Evolutionary conservation across 176 grass and related monocot genomes (phyloP).

Genomic region (Phoenix dactylifera): DNA sequence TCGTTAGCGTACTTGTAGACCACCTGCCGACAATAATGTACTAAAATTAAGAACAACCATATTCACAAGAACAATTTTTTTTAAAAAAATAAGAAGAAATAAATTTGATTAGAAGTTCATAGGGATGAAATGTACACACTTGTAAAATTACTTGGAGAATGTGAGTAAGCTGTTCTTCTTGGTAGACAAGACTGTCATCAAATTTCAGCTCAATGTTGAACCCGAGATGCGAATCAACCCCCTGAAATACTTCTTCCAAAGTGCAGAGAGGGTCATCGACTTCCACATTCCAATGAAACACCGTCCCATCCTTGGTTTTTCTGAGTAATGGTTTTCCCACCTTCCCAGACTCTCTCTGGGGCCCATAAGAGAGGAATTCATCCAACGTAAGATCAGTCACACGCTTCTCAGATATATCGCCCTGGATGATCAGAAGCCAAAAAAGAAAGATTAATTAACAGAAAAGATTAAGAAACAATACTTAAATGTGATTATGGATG

Average conservation of each 20-base stretch:
- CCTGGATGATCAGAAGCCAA: slow-evolving; percentile 26
- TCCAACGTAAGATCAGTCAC: slow-evolving; percentile 54
- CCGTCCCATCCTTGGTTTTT: slow-evolving; percentile 58
- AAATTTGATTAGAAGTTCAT: no score
- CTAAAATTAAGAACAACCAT: background rate
- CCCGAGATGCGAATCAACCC: slow-evolving; percentile 48
- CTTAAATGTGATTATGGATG: background rate
- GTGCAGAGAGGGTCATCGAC: slow-evolving; percentile 60
- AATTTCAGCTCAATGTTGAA: slow-evolving; percentile 95
- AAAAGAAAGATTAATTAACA: background rate
- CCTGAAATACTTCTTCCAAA: slow-evolving; percentile 66
- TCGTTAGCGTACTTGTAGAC: slow-evolving; percentile 46
- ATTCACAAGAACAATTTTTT: no score
- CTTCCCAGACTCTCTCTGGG: slow-evolving; percentile 49
- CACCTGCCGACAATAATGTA: slow-evolving; percentile 31
- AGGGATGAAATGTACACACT: slow-evolving; percentile 14
- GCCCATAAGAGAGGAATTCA: slow-evolving; percentile 76
- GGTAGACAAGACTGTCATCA: slow-evolving; percentile 54
- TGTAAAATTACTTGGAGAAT: slow-evolving; percentile 41
- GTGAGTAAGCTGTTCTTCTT: slow-evolving; percentile 48
- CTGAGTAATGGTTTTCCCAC: slow-evolving; percentile 56
- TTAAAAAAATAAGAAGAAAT: no score
- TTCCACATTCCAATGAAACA: slow-evolving; percentile 73
- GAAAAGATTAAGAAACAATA: background rate
- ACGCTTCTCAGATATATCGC: slow-evolving; percentile 40